Evolutionary conservation across 169 alveolate species (phyloP).

Genomic region (Perkinsus chesapeaki): DNA sequence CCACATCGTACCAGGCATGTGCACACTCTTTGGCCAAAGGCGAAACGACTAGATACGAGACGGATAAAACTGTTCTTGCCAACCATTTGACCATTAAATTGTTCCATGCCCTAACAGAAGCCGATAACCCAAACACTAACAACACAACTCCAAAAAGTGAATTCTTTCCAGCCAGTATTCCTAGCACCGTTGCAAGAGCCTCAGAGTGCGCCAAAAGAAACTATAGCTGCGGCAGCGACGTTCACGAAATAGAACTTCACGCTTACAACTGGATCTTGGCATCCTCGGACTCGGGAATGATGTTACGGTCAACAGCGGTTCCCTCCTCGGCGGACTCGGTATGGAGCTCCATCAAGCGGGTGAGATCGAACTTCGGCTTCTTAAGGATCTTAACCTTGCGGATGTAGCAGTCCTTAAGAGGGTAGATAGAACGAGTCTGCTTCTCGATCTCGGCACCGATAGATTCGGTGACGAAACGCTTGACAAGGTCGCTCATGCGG

Average conservation of each 20-base stretch:
- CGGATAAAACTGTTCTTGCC: not conserved
- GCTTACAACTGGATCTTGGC: not conserved
- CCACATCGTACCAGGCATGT: not conserved
- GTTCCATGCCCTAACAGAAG: not conserved
- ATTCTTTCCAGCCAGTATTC: not conserved
- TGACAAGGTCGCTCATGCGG: constrained; percentile 87
- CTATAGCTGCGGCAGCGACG: not conserved
- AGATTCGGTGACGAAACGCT: constrained; percentile 81
- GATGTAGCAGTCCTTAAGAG: constrained; percentile 90
- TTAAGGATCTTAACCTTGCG: constrained; percentile 93
- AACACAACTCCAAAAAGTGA: not conserved
- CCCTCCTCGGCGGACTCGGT: constrained; percentile 3
- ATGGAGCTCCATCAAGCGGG: constrained; percentile 20
- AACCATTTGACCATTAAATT: not conserved
- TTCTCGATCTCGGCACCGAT: constrained; percentile 91
- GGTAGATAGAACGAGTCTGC: constrained; percentile 90
- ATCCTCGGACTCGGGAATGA: not conserved
- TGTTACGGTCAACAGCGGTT: not conserved
- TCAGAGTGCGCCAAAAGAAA: constrained; percentile 1
- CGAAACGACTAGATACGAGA: too few species aligned
- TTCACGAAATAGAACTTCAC: too few species aligned
- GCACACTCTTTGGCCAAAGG: too few species aligned
- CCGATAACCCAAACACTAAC: too few species aligned
- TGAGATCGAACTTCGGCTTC: constrained; percentile 90
- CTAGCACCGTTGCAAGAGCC: constrained; percentile 6